Percentiles rank a stretch among this genome's conserved stretches.
Conservation (phyloP, 1,139 yeast species). For the Taiozyma onychis region DNA sequence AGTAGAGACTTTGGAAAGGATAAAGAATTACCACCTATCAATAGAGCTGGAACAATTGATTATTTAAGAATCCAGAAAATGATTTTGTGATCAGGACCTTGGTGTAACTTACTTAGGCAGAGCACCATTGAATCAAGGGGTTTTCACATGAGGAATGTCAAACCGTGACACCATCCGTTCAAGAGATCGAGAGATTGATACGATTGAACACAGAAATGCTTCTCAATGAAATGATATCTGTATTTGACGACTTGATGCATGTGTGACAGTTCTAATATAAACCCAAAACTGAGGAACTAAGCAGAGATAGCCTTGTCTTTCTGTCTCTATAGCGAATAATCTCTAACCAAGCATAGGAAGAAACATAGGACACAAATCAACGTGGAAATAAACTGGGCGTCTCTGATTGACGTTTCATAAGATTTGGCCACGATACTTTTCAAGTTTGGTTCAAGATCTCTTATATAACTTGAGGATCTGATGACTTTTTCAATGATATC, state of each 20-base stretch:
- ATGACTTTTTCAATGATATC: constrained; percentile 6
- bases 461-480: constrained; percentile 10
- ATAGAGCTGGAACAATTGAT: constrained; percentile 37
- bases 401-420: constrained; percentile 12
- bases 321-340: neutral
- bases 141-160: constrained; percentile 21
- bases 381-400: constrained; percentile 8
- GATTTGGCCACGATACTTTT: constrained; percentile 3
- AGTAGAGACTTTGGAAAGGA: constrained; percentile 36
- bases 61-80: constrained; percentile 41
- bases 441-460: constrained; percentile 5
- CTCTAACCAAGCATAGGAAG: constrained; percentile 4
- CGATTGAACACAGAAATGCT: constrained; percentile 2
- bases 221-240: neutral
- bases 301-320: neutral
- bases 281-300: neutral
- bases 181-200: constrained; percentile 13
- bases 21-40: constrained; percentile 33
- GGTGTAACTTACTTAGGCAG: constrained; percentile 33
- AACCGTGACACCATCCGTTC: constrained; percentile 9
- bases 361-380: constrained; percentile 6
- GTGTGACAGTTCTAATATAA: too few relatives aligned
- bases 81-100: constrained; percentile 32
- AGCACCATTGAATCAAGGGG: constrained; percentile 29
- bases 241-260: neutral